Conservation (phyloP, 371 early-diverging fungal species). For the Apophysomyces variabilis region DNA sequence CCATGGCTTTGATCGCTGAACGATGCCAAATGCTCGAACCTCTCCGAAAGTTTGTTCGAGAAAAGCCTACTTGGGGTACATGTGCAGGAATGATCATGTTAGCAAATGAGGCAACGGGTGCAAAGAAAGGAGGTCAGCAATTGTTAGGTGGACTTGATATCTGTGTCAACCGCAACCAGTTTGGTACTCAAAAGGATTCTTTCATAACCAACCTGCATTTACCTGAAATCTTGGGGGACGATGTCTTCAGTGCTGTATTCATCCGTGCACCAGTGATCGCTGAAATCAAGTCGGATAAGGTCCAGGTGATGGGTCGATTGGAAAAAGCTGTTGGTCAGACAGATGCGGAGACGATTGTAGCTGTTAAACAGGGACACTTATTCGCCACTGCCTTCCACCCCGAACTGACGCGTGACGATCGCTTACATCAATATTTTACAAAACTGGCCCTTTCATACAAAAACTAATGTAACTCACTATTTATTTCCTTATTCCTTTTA, state of each 20-base stretch:
- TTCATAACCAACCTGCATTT: slow-evolving; percentile 76
- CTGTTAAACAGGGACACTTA: slow-evolving; percentile 85
- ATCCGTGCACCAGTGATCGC: slow-evolving; percentile 94
- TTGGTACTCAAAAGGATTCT: slow-evolving; percentile 92
- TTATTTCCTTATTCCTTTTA: background rate
- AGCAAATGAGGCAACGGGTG: slow-evolving; percentile 71
- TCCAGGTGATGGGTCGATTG: slow-evolving; percentile 70
- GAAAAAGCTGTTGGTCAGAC: slow-evolving; percentile 53
- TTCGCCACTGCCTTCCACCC: slow-evolving; percentile 96
- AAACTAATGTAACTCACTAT: background rate
- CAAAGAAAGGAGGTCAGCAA: slow-evolving; percentile 86
- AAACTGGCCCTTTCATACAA: slow-evolving; percentile 42
- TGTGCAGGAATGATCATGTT: slow-evolving; percentile 97
- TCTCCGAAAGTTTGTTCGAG: slow-evolving; percentile 73
- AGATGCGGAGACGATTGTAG: slow-evolving; percentile 75
- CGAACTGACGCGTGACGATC: slow-evolving; percentile 84
- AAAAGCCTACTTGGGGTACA: slow-evolving; percentile 93
- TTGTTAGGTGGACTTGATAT: slow-evolving; percentile 84
- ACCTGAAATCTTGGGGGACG: slow-evolving; percentile 56
- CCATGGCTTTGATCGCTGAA: slow-evolving; percentile 92
- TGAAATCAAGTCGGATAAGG: slow-evolving; percentile 65
- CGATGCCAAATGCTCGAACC: slow-evolving; percentile 78
- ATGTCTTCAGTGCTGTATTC: slow-evolving; percentile 83
- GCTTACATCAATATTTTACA: slow-evolving; percentile 89
- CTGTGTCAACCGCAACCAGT: slow-evolving; percentile 90